phyloP scores from a whole-genome alignment of 768 basidiomycete species.

The Solioccasus polychromus region DNA sequence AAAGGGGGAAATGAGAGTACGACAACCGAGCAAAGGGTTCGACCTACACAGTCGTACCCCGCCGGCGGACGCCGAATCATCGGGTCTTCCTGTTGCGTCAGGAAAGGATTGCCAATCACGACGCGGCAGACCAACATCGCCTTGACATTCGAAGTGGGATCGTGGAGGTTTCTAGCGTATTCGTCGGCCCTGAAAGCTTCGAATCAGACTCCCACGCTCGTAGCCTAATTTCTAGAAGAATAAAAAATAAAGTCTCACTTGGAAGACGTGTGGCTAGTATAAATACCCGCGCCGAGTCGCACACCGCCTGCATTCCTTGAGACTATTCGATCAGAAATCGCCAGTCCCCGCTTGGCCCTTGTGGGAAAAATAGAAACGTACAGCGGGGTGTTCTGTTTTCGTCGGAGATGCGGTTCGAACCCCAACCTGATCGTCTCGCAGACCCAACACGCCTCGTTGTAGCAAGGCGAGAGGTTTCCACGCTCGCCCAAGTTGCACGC shows the following conservation, averaged over 20 bases:
- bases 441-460: constrained; percentile 8
- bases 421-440: constrained; percentile 23
- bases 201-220: no score
- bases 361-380: constrained; percentile 5
- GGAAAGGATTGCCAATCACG: constrained; percentile 15
- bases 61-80: constrained; percentile 12
- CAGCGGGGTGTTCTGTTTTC: constrained; percentile 14
- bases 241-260: constrained; percentile 14
- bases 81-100: constrained; percentile 6
- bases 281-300: constrained; percentile 26
- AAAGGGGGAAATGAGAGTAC: background rate
- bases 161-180: constrained; percentile 11
- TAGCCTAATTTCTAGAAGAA: no score
- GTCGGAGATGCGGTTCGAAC: constrained; percentile 19
- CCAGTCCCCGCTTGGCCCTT: no score
- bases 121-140: constrained; percentile 25
- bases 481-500: constrained; percentile 23
- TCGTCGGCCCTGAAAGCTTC: constrained; percentile 14
- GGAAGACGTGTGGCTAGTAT: constrained; percentile 20
- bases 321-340: constrained; percentile 4
- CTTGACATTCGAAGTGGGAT: constrained; percentile 9
- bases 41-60: constrained; percentile 23
- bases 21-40: no score
- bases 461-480: constrained; percentile 16
- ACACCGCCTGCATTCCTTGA: constrained; percentile 16